Conservation (phyloP, 495 filamentous ascomycete species). For the Penicillium parvum region DNA sequence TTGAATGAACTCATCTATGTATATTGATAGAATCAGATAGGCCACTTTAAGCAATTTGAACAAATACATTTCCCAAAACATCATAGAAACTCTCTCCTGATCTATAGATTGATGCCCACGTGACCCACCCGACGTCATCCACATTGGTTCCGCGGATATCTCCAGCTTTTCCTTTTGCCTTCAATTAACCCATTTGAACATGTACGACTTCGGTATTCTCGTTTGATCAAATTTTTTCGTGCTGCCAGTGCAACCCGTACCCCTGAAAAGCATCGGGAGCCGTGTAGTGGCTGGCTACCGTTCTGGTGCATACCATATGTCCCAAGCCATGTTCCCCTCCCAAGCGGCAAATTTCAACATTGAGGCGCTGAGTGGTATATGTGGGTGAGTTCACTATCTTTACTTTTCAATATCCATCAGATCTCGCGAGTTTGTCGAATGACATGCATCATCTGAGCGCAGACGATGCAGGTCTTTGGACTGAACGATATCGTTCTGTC, state of each 20-base stretch:
- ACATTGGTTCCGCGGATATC: constrained; percentile 13
- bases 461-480: too few relatives aligned
- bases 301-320: constrained; percentile 11
- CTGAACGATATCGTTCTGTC: too few relatives aligned
- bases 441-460: background rate
- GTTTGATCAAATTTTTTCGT: background rate
- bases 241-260: too few relatives aligned
- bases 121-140: constrained; percentile 26
- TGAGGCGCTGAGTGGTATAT: constrained; percentile 84
- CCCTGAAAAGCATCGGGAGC: background rate
- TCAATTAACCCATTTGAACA: constrained; percentile 6
- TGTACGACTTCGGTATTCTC: background rate
- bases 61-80: too few relatives aligned
- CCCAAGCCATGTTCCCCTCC: constrained; percentile 61
- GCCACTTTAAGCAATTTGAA: too few relatives aligned
- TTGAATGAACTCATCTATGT: background rate
- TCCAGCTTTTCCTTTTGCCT: constrained; percentile 6
- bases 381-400: constrained; percentile 53
- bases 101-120: constrained; percentile 15
- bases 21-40: background rate
- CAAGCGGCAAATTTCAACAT: constrained; percentile 67
- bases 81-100: too few relatives aligned
- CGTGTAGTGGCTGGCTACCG: background rate
- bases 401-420: constrained; percentile 1
- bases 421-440: background rate